Conservation (phyloP, 768 basidiomycete genomes). For the Boletellus ananas region DNA sequence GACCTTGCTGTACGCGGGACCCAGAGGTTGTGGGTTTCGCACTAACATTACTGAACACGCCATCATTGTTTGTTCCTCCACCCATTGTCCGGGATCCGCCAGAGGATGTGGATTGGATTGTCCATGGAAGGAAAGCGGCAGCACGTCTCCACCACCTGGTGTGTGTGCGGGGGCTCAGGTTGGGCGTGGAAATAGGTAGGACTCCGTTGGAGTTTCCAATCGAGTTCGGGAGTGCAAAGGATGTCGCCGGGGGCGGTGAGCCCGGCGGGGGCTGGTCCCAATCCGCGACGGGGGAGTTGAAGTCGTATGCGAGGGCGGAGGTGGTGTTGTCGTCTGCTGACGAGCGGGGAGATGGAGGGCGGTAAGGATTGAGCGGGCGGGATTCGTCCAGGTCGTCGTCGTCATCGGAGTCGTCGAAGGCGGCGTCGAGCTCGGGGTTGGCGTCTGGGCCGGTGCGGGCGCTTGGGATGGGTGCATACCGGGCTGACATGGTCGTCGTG, state of each 20-base stretch:
- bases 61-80: slow-evolving; percentile 74
- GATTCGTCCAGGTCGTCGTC: slow-evolving; percentile 50
- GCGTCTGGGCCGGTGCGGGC: slow-evolving; percentile 46
- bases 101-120: slow-evolving; percentile 41
- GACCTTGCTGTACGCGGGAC: slow-evolving; percentile 54
- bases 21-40: slow-evolving; percentile 72
- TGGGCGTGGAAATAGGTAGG: slow-evolving; percentile 47
- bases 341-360: slow-evolving; percentile 27
- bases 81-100: slow-evolving; percentile 41
- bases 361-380: slow-evolving; percentile 46
- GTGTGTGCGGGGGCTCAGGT: slow-evolving; percentile 20
- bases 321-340: slow-evolving; percentile 7
- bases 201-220: slow-evolving; percentile 74
- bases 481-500: slow-evolving; percentile 42
- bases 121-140: slow-evolving; percentile 48
- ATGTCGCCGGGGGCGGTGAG: slow-evolving; percentile 66
- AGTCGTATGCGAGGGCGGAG: slow-evolving; percentile 59
- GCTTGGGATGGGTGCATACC: slow-evolving; percentile 68
- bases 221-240: slow-evolving; percentile 63
- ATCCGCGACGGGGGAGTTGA: slow-evolving; percentile 62
- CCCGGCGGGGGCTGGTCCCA: slow-evolving; percentile 83
- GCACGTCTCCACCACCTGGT: slow-evolving; percentile 56
- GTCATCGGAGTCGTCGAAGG: slow-evolving; percentile 78
- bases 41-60: slow-evolving; percentile 93
- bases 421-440: slow-evolving; percentile 75